phyloP scores from a whole-genome alignment of 2,329 filamentous ascomycete genomes.

The Fusarium sarcochroum region DNA sequence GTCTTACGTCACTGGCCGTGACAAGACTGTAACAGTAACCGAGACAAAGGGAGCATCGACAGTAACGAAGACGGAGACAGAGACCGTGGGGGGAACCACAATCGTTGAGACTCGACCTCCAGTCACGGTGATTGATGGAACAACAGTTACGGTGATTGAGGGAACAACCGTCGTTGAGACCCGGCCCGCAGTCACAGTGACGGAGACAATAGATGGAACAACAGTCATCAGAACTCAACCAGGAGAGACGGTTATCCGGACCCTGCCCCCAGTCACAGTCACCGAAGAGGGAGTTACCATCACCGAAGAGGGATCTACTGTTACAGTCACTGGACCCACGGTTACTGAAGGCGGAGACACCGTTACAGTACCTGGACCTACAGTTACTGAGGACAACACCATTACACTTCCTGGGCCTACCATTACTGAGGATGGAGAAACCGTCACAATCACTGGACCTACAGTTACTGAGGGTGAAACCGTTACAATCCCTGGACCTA shows the following conservation, averaged over 20 bases:
- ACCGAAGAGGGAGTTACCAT: constrained; percentile 11
- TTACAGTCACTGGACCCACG: constrained; percentile 28
- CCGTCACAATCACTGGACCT: constrained; percentile 25
- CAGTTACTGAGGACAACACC: constrained; percentile 18
- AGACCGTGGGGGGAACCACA: constrained; percentile 9
- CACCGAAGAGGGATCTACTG: constrained; percentile 16
- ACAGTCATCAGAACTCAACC: constrained; percentile 16
- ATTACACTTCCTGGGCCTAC: constrained; percentile 12
- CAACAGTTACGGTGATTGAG: background rate
- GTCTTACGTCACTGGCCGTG: background rate
- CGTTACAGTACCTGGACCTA: constrained; percentile 22
- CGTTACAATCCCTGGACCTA: constrained; percentile 28
- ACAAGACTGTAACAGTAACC: constrained; percentile 9
- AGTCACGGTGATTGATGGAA: background rate
- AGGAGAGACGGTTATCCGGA: constrained; percentile 19
- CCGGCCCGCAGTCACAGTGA: constrained; percentile 7
- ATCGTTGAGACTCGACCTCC: constrained; percentile 16
- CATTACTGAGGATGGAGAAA: constrained; percentile 15
- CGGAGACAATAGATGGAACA: constrained; percentile 9
- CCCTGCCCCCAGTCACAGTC: constrained; percentile 15
- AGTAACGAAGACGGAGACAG: constrained; percentile 6
- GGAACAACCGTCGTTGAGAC: constrained; percentile 13
- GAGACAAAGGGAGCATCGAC: constrained; percentile 9
- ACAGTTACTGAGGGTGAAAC: constrained; percentile 24
- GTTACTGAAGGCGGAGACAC: constrained; percentile 16